Evolutionary conservation across 140 eudicot genomes (phyloP).

Genomic region (Cichorium intybus): DNA sequence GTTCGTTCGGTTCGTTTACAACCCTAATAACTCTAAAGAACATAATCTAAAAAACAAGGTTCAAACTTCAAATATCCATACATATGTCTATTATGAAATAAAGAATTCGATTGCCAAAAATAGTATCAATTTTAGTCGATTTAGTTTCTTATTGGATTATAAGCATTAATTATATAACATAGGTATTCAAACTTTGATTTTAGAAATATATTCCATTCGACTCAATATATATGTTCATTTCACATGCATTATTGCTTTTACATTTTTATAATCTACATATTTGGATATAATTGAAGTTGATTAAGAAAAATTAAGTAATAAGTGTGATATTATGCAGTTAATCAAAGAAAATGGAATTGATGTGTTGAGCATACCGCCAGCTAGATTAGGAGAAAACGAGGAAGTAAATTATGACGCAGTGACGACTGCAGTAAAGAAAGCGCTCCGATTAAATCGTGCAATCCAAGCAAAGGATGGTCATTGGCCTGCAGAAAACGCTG

Average conservation of each 20-base stretch:
- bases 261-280: neutral
- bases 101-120: neutral
- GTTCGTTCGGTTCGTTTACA: too few species aligned
- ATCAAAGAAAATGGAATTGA: slow-evolving; percentile 51
- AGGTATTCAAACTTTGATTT: neutral
- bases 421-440: slow-evolving; percentile 47
- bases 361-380: slow-evolving; percentile 26
- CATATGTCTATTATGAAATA: too few species aligned
- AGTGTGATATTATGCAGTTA: slow-evolving; percentile 22
- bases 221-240: too few species aligned
- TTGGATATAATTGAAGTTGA: neutral
- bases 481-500: slow-evolving; percentile 66
- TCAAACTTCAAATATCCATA: too few species aligned
- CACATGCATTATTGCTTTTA: neutral
- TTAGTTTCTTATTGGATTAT: too few species aligned
- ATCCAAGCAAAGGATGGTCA: slow-evolving; percentile 70
- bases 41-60: too few species aligned
- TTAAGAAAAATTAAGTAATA: neutral
- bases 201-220: too few species aligned
- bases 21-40: too few species aligned
- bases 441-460: slow-evolving; percentile 38
- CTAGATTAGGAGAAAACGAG: slow-evolving; percentile 34
- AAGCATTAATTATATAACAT: neutral
- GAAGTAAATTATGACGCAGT: slow-evolving; percentile 38
- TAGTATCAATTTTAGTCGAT: too few species aligned